phyloP scores from a whole-genome alignment of 2,329 filamentous ascomycete genomes.

The Hymenoscyphus infarciens region DNA sequence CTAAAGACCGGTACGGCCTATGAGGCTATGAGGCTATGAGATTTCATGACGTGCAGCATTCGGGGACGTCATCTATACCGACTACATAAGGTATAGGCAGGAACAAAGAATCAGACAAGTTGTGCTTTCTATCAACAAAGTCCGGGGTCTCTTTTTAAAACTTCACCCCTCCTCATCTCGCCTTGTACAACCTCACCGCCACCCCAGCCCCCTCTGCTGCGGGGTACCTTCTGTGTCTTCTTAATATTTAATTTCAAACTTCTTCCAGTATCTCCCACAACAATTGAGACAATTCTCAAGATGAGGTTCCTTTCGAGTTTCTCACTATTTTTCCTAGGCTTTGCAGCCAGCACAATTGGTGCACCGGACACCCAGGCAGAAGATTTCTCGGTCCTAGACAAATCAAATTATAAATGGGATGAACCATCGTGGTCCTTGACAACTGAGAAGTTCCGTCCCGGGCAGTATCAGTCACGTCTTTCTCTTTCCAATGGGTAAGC shows the following conservation, averaged over 20 bases:
- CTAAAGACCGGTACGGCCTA: neutral
- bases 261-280: neutral
- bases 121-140: neutral
- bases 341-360: neutral
- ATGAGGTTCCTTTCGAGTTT: neutral
- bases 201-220: neutral
- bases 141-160: neutral
- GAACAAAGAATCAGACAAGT: neutral
- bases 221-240: neutral
- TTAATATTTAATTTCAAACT: neutral
- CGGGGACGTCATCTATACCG: neutral
- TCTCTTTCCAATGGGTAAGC: slow-evolving; percentile 35
- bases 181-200: neutral
- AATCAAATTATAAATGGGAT: slow-evolving; percentile 29
- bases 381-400: slow-evolving; percentile 31
- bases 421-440: slow-evolving; percentile 33
- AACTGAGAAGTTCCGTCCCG: slow-evolving; percentile 27
- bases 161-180: neutral
- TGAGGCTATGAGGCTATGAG: too few species aligned
- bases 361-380: slow-evolving; percentile 14
- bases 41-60: neutral
- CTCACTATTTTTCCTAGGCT: neutral
- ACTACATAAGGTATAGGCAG: neutral
- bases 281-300: neutral
- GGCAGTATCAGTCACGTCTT: slow-evolving; percentile 33